A percentile compares a stretch with the other conserved stretches of the same genome.
phyloP scores from a whole-genome alignment of 2,329 filamentous ascomycete genomes.

The Cytospora piceicola region DNA sequence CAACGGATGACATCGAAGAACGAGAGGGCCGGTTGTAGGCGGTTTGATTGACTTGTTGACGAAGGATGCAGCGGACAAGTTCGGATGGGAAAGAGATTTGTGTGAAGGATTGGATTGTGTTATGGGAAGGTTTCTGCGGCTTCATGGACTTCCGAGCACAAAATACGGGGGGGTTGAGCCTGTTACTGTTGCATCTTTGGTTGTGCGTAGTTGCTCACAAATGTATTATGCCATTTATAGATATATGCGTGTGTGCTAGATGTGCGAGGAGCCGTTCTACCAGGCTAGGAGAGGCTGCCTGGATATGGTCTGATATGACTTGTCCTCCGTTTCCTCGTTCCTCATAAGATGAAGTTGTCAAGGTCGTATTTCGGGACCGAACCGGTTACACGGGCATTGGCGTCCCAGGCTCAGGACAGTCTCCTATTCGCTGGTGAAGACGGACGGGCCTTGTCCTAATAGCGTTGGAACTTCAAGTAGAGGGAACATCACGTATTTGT shows the following conservation, averaged over 20 bases:
- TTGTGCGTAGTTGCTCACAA: no score
- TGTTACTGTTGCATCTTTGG: not conserved
- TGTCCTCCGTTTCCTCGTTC: constrained; percentile 1
- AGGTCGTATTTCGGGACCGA: constrained; percentile 23
- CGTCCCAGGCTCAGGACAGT: not conserved
- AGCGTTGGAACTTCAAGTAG: not conserved
- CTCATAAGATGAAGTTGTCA: constrained; percentile 9
- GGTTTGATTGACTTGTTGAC: no score
- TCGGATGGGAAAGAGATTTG: no score
- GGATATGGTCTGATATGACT: not conserved
- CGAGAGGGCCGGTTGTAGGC: no score
- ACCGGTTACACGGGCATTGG: constrained; percentile 6
- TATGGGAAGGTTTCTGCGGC: no score
- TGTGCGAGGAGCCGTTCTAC: not conserved
- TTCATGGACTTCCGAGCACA: not conserved
- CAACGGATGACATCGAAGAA: no score
- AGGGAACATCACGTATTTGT: not conserved
- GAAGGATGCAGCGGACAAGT: no score
- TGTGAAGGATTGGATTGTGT: no score
- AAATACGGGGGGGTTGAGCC: no score
- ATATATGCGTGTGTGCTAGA: no score
- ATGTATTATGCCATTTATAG: no score
- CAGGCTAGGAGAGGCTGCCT: no score
- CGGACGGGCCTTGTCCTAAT: not conserved
- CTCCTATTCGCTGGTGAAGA: not conserved